Percentiles rank a stretch among this genome's conserved stretches.
Conservation (phyloP, 441 rosid species). For the Populus hybrid region DNA sequence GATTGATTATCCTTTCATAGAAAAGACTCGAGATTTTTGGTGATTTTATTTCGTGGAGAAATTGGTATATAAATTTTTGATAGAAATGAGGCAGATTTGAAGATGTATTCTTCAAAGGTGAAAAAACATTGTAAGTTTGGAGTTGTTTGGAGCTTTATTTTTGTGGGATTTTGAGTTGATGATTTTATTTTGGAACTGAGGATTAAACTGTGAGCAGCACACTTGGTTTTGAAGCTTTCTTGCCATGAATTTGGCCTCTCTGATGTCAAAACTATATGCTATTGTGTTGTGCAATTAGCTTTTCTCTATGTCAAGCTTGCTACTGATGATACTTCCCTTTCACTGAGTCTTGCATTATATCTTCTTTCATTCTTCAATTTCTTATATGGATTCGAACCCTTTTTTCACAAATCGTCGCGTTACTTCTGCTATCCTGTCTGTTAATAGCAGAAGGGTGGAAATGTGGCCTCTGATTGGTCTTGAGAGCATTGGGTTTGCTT, state of each 20-base stretch:
- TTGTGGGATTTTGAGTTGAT: background rate
- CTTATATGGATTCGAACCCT: background rate
- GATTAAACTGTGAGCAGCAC: background rate
- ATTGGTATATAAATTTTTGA: background rate
- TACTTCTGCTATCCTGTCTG: background rate
- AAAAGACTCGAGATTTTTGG: background rate
- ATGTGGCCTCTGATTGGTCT: background rate
- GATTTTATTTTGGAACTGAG: background rate
- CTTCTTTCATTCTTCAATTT: background rate
- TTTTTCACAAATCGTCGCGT: background rate
- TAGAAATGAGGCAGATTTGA: background rate
- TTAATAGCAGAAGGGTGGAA: background rate
- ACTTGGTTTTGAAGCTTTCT: background rate
- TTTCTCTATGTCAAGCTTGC: background rate
- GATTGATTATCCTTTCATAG: background rate
- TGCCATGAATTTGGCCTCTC: background rate
- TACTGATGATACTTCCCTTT: background rate
- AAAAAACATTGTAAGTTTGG: background rate
- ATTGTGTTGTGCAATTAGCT: background rate
- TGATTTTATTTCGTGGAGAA: background rate
- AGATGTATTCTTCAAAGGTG: background rate
- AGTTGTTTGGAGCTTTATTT: background rate
- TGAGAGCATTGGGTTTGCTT: background rate
- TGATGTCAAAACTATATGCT: background rate
- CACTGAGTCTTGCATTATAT: background rate